Base-by-base conservation (phyloP, 805 yeast genomes). In the Candida namnaoensis region DNA sequence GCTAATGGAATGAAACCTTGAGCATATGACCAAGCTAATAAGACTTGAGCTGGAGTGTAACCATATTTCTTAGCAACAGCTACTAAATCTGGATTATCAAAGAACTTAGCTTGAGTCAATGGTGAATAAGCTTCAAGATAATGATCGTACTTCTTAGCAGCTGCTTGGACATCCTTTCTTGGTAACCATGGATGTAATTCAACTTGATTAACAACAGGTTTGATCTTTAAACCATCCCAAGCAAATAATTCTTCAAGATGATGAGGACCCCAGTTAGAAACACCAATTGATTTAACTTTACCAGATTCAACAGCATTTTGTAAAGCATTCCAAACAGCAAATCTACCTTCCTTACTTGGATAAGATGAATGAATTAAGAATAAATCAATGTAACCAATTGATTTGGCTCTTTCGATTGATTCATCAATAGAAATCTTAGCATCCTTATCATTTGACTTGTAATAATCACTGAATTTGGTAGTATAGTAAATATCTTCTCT, bases 121-220 rank as follows among this genome's bases (percentile, higher is more conserved):
- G 85, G 83, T 24, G 78, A 65, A 60, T 73, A 80, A 1, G 84
- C 84, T 50, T 77, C 78, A 8, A 68, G 50, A 13, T 60, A 53
- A 42, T 78, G 74, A 34, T 61, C 69, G 41, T 77, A 54, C 37
- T 64, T 50, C 30, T 57, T 52, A 49, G 65, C 65, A 57, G 54
- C 78, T 26, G 65, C 61, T 34, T 67, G 64, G 44, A 78, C 51
- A 44, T 60, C 62, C 14, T 47, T 46, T 43, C 58, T 58, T 32
- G 50, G 56, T 48, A 66, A 54, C 71, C 72, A 72, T 36, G 76
- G 75, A 51, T 71, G 72, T 46, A 69, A 60, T 46, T 64, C 69
- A 51, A 85, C 73, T 58, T 86, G 93, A 56, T 85, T 80, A 38
- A 82, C 79, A 2, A 77, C 83, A 0, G 95, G 87, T 46, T 69